Percentiles rank a stretch among this genome's conserved stretches.
These are phyloP conservation scores for Roridomyces roridus DNA, from an alignment of 768 basidiomycete genomes.

Conservation along the genomic window DNA sequence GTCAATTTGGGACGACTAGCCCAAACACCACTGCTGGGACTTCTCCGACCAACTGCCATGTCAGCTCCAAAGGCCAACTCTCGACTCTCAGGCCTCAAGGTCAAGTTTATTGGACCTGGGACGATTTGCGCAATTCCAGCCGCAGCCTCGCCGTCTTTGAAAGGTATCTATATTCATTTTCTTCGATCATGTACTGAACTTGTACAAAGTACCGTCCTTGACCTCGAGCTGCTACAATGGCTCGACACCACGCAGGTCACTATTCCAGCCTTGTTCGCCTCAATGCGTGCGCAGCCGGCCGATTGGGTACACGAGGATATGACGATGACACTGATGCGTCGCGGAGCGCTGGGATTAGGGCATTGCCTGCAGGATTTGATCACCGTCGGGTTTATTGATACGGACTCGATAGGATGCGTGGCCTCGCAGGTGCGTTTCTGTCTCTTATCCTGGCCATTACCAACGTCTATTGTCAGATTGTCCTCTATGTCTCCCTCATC, in stretches of 20 bases:
- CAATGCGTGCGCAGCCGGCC: constrained; percentile 70
- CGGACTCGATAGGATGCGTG: constrained; percentile 93
- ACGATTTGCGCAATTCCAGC: constrained; percentile 68
- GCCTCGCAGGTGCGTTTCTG: constrained; percentile 73
- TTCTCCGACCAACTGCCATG: constrained; percentile 74
- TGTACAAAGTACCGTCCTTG: constrained; percentile 77
- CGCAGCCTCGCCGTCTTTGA: constrained; percentile 95
- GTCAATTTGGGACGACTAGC: constrained; percentile 67
- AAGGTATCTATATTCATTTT: constrained; percentile 62
- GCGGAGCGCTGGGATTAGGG: constrained; percentile 64
- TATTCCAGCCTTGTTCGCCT: constrained; percentile 85
- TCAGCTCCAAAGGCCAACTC: constrained; percentile 54
- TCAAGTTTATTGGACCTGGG: constrained; percentile 95
- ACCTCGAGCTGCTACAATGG: constrained; percentile 86
- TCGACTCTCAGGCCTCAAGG: constrained; percentile 63
- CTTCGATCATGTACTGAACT: background rate
- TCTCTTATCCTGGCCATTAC: background rate
- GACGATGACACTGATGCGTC: constrained; percentile 81
- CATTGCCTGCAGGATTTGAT: constrained; percentile 87
- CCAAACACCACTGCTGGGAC: constrained; percentile 78
- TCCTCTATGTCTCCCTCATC: constrained; percentile 92
- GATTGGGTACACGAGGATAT: constrained; percentile 86
- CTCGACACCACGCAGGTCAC: constrained; percentile 80
- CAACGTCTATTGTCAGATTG: constrained; percentile 30
- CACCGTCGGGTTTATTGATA: constrained; percentile 93